These are phyloP conservation scores for Aspergillus homomorphus DNA, from an alignment of 495 filamentous ascomycete genomes.

Conservation along the genomic window DNA sequence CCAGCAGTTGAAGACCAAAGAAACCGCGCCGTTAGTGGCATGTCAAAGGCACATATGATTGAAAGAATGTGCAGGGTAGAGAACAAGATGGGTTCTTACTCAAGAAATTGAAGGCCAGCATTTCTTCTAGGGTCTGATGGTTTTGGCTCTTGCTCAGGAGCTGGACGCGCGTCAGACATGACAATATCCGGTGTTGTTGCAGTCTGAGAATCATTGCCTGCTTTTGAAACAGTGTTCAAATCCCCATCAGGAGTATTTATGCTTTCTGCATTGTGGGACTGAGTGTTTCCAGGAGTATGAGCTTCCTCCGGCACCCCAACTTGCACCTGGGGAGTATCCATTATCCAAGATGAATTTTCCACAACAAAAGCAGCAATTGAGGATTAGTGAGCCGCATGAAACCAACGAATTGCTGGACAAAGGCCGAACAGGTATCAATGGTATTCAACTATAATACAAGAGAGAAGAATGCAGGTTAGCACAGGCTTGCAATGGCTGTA, in stretches of 20 bases:
- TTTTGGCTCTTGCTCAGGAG: conserved; percentile 17
- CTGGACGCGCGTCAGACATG: conserved; percentile 23
- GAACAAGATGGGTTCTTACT: conserved; percentile 25
- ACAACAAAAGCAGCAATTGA: background rate
- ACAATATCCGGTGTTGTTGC: conserved; percentile 19
- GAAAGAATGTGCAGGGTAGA: background rate
- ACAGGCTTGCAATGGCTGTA: too few relatives aligned
- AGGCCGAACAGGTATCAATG: too few relatives aligned
- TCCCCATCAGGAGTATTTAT: conserved; percentile 23
- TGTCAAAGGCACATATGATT: background rate
- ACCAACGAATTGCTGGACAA: background rate
- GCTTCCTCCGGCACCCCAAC: conserved; percentile 16
- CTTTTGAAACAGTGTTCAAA: conserved; percentile 18
- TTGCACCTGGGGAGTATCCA: conserved; percentile 23
- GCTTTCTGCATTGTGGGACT: conserved; percentile 2
- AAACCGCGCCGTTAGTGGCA: background rate
- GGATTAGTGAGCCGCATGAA: background rate
- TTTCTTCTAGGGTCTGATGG: conserved; percentile 23
- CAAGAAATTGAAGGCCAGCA: conserved; percentile 30
- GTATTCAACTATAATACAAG: too few relatives aligned
- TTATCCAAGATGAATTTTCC: conserved; percentile 12
- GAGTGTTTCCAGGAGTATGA: background rate
- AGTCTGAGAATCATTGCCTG: conserved; percentile 13
- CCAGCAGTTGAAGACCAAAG: background rate
- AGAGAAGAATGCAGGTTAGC: too few relatives aligned